These are phyloP conservation scores for Beauveria sp. DNA, from an alignment of 2,329 filamentous ascomycete species.

Conservation along the genomic window DNA sequence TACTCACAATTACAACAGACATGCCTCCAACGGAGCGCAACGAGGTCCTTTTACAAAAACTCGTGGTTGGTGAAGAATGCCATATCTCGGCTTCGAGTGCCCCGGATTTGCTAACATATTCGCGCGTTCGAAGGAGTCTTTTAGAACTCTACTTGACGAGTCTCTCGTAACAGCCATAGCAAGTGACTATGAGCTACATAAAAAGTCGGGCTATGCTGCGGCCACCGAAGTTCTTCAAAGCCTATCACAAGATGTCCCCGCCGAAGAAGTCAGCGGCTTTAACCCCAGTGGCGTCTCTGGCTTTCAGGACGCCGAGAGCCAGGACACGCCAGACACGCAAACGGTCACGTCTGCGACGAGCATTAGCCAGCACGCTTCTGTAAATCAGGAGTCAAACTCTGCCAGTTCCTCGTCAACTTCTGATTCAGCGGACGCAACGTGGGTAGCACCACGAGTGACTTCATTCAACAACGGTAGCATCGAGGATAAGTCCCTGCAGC, in stretches of 20 bases:
- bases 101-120: neutral
- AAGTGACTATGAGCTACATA: slow-evolving; percentile 60
- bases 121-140: slow-evolving; percentile 48
- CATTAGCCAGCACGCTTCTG: slow-evolving; percentile 21
- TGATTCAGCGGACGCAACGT: slow-evolving; percentile 16
- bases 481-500: slow-evolving; percentile 53
- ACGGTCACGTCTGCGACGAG: slow-evolving; percentile 20
- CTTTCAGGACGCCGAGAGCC: slow-evolving; percentile 18
- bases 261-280: slow-evolving; percentile 68
- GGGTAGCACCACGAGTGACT: slow-evolving; percentile 22
- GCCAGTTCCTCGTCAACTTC: slow-evolving; percentile 20
- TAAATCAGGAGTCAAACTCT: slow-evolving; percentile 22
- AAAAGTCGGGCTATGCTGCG: slow-evolving; percentile 41
- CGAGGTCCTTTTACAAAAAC: neutral
- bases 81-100: neutral
- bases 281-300: slow-evolving; percentile 67
- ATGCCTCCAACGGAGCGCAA: slow-evolving; percentile 2
- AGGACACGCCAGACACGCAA: slow-evolving; percentile 17
- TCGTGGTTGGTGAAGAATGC: neutral
- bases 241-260: slow-evolving; percentile 55
- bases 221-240: slow-evolving; percentile 55
- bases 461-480: slow-evolving; percentile 36
- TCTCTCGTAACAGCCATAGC: slow-evolving; percentile 69
- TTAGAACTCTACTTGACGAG: slow-evolving; percentile 68
- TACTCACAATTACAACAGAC: neutral